A percentile compares a stretch with the other conserved stretches of the same genome.
Conservation (phyloP, 2,329 filamentous ascomycete species). For the Xylaria sp. region DNA sequence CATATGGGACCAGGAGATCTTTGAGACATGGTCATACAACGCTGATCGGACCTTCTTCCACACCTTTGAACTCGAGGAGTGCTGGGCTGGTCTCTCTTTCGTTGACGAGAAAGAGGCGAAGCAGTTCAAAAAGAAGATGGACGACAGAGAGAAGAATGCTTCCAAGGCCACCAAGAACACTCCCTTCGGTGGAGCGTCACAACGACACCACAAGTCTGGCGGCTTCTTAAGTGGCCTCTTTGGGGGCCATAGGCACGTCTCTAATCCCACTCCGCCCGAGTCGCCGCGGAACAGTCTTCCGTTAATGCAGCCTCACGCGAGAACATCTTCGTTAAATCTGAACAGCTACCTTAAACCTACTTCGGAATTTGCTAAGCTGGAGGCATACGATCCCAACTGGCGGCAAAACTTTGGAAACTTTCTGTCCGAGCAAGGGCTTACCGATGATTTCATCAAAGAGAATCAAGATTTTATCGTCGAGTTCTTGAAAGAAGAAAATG, state of each 20-base stretch:
- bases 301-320: conserved; percentile 44
- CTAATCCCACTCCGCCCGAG: conserved; percentile 61
- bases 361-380: conserved; percentile 66
- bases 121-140: conserved; percentile 96
- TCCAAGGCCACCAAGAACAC: conserved; percentile 84
- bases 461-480: conserved; percentile 73
- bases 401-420: conserved; percentile 70
- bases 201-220: conserved; percentile 52
- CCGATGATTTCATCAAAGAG: conserved; percentile 69
- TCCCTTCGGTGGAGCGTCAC: conserved; percentile 67
- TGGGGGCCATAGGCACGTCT: conserved; percentile 64
- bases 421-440: conserved; percentile 65
- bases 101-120: conserved; percentile 97
- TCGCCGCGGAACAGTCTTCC: conserved; percentile 53
- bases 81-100: conserved; percentile 87
- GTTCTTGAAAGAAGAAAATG: conserved; percentile 64
- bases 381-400: conserved; percentile 69
- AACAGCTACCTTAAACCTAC: conserved; percentile 49
- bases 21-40: conserved; percentile 93
- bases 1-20: conserved; percentile 97
- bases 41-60: conserved; percentile 98
- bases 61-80: conserved; percentile 94
- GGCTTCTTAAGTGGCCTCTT: conserved; percentile 67
- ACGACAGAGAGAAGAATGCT: conserved; percentile 93
- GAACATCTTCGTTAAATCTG: conserved; percentile 51